These are phyloP conservation scores for Yarrowia hollandica DNA, from an alignment of 805 yeast genomes.

Conservation along the genomic window DNA sequence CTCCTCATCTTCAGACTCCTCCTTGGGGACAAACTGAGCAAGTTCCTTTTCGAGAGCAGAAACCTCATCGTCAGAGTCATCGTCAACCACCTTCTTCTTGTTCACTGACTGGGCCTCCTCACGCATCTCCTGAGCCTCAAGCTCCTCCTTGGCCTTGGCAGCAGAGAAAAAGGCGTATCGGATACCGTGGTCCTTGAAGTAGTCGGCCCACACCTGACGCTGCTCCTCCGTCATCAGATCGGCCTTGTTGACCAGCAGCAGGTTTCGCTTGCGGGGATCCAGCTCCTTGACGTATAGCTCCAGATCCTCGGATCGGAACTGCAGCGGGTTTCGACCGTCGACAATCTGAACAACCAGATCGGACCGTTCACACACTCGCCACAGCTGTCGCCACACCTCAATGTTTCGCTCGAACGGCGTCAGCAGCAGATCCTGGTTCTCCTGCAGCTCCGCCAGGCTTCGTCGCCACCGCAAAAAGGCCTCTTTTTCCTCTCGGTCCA, in stretches of 20 bases:
- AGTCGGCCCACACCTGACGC: constrained; percentile 83
- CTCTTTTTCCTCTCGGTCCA: constrained; percentile 84
- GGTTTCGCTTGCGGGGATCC: constrained; percentile 71
- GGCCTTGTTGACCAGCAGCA: constrained; percentile 88
- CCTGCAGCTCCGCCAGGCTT: constrained; percentile 79
- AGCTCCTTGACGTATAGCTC: constrained; percentile 79
- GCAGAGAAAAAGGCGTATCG: constrained; percentile 93
- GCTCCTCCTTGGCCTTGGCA: constrained; percentile 70
- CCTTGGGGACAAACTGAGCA: constrained; percentile 36
- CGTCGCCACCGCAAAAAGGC: constrained; percentile 95
- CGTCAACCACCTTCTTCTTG: constrained; percentile 33
- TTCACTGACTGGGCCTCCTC: constrained; percentile 34
- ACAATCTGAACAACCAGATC: constrained; percentile 95
- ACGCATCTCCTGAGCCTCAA: constrained; percentile 59
- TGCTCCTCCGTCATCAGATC: constrained; percentile 79
- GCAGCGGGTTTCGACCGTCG: constrained; percentile 91
- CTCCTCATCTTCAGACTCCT: constrained; percentile 33
- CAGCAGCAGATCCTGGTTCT: constrained; percentile 76
- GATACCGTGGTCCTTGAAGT: constrained; percentile 67
- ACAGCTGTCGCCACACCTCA: constrained; percentile 97
- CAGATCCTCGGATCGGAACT: constrained; percentile 85
- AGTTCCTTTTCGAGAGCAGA: constrained; percentile 36
- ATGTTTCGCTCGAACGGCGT: constrained; percentile 97
- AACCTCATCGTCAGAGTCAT: constrained; percentile 31
- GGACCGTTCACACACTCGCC: constrained; percentile 96